phyloP scores from a whole-genome alignment of 495 filamentous ascomycete genomes.

The Aspergillus sparsus region DNA sequence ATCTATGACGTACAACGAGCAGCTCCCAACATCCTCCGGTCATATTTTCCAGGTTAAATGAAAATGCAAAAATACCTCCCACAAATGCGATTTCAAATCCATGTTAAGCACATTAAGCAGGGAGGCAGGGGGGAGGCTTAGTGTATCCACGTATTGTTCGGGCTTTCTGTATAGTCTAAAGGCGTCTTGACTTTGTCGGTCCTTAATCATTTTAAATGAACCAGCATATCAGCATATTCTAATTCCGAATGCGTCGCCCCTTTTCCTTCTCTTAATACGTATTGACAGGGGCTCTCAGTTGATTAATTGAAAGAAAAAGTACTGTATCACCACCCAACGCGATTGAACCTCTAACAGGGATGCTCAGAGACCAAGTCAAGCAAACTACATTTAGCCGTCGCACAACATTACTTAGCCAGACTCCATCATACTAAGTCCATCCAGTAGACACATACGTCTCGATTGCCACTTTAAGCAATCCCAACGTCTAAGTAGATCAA shows the following conservation, averaged over 20 bases:
- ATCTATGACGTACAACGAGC: conserved; percentile 39
- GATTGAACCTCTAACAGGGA: not conserved
- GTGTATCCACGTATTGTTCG: not conserved
- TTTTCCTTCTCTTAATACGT: too few relatives aligned
- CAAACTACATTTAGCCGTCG: conserved; percentile 12
- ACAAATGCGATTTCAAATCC: not conserved
- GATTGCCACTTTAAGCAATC: not conserved
- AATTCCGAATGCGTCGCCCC: too few relatives aligned
- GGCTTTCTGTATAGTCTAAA: conserved; percentile 1
- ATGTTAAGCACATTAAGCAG: not conserved
- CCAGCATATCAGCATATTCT: not conserved
- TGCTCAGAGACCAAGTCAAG: not conserved
- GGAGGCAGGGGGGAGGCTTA: not conserved
- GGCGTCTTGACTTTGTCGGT: not conserved
- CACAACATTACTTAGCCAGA: conserved; percentile 2
- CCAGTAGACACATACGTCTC: not conserved
- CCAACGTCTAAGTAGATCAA: not conserved
- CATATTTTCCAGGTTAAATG: conserved; percentile 34
- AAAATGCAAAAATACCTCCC: not conserved
- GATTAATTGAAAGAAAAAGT: too few relatives aligned
- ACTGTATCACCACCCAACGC: too few relatives aligned
- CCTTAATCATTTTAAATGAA: not conserved
- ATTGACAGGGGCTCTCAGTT: too few relatives aligned
- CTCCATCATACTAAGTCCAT: not conserved
- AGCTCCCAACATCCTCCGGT: conserved; percentile 45